Evolutionary conservation across 257 asterid genomes (phyloP).

Genomic region (Galeopsis tetrahit): DNA sequence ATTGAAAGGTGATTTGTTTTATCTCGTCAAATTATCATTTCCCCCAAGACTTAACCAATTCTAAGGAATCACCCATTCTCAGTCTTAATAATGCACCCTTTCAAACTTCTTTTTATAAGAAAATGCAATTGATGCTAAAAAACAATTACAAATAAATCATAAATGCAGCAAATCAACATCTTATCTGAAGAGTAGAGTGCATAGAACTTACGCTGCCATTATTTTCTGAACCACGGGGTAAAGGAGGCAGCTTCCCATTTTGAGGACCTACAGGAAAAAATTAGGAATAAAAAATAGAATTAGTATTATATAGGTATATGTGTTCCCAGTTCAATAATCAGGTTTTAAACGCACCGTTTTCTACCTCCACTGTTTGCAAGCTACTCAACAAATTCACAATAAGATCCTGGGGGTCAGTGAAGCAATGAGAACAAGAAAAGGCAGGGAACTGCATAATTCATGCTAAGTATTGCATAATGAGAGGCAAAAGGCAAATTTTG

Average conservation of each 20-base stretch:
- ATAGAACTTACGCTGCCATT: constrained; percentile 81
- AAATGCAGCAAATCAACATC: constrained; percentile 19
- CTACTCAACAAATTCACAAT: constrained; percentile 75
- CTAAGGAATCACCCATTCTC: constrained; percentile 6
- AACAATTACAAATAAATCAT: neutral
- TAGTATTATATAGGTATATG: constrained; percentile 11
- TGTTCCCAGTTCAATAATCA: constrained; percentile 24
- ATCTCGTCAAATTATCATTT: neutral
- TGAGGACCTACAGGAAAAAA: constrained; percentile 57
- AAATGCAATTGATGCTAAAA: neutral
- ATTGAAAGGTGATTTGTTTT: neutral
- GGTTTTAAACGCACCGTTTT: constrained; percentile 61
- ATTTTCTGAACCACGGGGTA: constrained; percentile 68
- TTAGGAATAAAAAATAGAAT: neutral
- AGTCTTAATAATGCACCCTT: neutral
- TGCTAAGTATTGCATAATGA: constrained; percentile 20
- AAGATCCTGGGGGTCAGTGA: constrained; percentile 69
- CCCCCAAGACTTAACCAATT: neutral
- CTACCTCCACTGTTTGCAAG: constrained; percentile 75
- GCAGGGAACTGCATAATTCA: neutral
- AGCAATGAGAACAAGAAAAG: constrained; percentile 30
- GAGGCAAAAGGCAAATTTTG: constrained; percentile 3
- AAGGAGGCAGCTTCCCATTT: constrained; percentile 76
- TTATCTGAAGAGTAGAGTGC: constrained; percentile 39
- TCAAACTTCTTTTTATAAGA: neutral